Evolutionary conservation across 257 asterid genomes (phyloP).

Genomic region (Fraxinus pennsylvanica): DNA sequence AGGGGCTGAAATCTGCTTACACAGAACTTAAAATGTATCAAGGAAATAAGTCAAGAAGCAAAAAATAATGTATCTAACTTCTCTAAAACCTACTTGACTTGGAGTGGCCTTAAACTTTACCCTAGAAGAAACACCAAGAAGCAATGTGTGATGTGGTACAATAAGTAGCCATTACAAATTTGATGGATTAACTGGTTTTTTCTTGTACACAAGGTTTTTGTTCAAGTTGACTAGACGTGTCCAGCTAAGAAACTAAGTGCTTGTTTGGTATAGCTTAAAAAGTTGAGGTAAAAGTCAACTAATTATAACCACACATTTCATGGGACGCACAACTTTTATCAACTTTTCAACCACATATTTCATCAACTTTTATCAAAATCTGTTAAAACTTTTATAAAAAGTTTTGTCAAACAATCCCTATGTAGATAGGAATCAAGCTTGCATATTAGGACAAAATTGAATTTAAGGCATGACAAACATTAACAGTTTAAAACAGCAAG

Average conservation of each 20-base stretch:
- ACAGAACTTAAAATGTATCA: background rate
- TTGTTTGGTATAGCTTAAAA: too few species aligned
- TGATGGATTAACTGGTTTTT: background rate
- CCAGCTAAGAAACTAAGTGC: background rate
- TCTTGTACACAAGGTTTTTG: background rate
- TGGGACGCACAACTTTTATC: too few species aligned
- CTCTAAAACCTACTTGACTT: background rate
- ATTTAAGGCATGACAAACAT: background rate
- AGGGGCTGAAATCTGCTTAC: background rate
- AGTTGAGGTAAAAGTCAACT: too few species aligned
- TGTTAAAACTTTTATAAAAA: too few species aligned
- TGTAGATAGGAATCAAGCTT: background rate
- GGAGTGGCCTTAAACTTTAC: background rate
- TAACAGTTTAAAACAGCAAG: background rate
- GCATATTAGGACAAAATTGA: background rate
- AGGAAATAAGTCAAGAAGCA: background rate
- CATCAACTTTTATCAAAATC: too few species aligned
- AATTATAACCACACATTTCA: too few species aligned
- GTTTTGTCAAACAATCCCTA: too few species aligned
- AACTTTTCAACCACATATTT: too few species aligned
- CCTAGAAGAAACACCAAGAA: background rate
- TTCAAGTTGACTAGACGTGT: background rate
- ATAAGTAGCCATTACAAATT: background rate
- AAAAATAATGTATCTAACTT: background rate
- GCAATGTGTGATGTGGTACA: background rate